Conservation (phyloP, 352 stramenopile species). For the Globisporangium spiculum region DNA sequence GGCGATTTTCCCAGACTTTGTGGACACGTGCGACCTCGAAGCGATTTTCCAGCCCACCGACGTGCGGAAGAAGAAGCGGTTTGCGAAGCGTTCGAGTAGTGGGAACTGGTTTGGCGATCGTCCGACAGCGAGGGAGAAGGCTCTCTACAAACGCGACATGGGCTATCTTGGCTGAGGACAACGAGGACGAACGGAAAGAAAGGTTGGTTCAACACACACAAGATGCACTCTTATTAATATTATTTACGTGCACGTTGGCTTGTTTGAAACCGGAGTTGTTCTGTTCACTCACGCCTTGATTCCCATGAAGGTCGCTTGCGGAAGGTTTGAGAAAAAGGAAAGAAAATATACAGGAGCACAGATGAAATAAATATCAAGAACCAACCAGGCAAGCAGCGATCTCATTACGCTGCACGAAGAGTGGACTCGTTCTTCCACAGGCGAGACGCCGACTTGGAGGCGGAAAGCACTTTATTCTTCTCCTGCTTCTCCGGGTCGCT, state of each 20-base stretch:
- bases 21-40: constrained; percentile 81
- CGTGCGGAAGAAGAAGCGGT: constrained; percentile 73
- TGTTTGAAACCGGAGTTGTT: constrained; percentile 1
- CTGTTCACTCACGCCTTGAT: neutral
- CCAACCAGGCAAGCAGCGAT: neutral
- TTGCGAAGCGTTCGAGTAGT: constrained; percentile 74
- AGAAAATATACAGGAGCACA: neutral
- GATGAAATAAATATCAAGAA: neutral
- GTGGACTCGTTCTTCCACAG: constrained; percentile 19
- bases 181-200: neutral
- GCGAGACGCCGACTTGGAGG: constrained; percentile 2
- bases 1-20: constrained; percentile 80
- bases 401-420: constrained; percentile 7
- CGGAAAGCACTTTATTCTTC: neutral
- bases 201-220: neutral
- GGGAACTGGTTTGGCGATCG: constrained; percentile 84
- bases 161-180: constrained; percentile 50
- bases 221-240: constrained; percentile 15
- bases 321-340: neutral
- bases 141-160: constrained; percentile 83
- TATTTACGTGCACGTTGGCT: constrained; percentile 17
- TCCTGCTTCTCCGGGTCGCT: constrained; percentile 15
- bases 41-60: constrained; percentile 80
- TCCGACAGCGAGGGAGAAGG: constrained; percentile 70
- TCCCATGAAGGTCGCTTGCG: neutral